Base-by-base conservation (phyloP, 2,329 filamentous ascomycete species). In the Ophiostoma ips region DNA sequence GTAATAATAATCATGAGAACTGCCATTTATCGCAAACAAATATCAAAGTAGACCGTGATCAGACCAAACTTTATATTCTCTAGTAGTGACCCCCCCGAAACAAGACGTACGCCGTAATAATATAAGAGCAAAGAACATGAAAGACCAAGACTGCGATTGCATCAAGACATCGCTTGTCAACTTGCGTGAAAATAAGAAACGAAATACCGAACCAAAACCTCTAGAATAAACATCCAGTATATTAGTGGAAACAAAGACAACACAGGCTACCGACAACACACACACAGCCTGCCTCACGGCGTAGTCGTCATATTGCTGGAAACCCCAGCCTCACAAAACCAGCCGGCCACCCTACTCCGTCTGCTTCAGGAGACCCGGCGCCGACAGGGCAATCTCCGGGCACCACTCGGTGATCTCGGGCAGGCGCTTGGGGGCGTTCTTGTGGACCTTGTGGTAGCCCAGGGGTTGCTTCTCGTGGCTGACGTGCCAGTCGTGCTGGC, bases 401-500 rank as follows among this genome's bases (percentile, higher is more conserved):
- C 58, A 60, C 55, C 56, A 59, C 15, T 44, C 21, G 5, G 51
- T 12, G 36, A 60, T 59, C 47, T 58, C 52, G 9, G 24, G 46
- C 16, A 60, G 35, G 0, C 46, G 50, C 7, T 46, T 28, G 10
- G 15, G 13, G 15, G 54, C 53, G n/a, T 50, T 50, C 50, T 55
- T 58, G 52, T 56, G 53, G 7, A 58, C 54, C 53, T 60, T 58
- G 55, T 60, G 58, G 37, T 56, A 60, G 36, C 58, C 58, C 1
- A 59, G 41, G 2, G 58, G 57, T 49, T 55, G 44, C 51, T 56
- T 55, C 24, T 50, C 31, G n/a, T 46, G 40, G 50, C 51, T 52
- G 7, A 55, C 48, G 49, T 59, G 56, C 53, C 53, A 58, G 16
- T 52, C 41, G 50, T 56, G 56, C 54, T 59, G 54, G 54, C 51